These are phyloP conservation scores for Curvularia spicifera DNA, from an alignment of 2,329 filamentous ascomycete genomes.

Conservation along the genomic window DNA sequence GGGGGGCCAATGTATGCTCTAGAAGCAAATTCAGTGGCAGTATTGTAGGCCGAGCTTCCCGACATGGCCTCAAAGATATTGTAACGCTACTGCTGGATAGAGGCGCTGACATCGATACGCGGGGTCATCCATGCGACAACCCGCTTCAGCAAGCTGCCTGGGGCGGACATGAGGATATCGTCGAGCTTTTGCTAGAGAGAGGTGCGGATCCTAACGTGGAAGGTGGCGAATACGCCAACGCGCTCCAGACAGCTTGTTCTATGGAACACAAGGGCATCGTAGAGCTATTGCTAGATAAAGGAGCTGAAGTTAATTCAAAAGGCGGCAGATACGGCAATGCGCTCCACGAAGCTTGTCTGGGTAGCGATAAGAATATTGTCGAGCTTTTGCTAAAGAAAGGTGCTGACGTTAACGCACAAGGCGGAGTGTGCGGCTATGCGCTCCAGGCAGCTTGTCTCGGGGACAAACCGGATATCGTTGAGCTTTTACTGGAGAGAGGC, in stretches of 20 bases:
- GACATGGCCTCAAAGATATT: too few species aligned
- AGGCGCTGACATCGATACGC: too few species aligned
- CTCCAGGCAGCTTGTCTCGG: too few species aligned
- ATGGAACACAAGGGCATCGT: background rate
- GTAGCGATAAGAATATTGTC: background rate
- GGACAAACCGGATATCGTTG: too few species aligned
- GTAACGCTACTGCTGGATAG: too few species aligned
- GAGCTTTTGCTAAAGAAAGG: conserved; percentile 5
- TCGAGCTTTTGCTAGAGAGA: conserved; percentile 5
- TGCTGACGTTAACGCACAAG: background rate
- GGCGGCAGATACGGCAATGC: background rate
- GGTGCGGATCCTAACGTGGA: background rate
- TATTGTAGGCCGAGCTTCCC: too few species aligned
- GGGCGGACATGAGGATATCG: conserved; percentile 3
- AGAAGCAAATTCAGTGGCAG: too few species aligned
- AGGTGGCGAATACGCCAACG: background rate
- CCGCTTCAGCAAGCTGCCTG: too few species aligned
- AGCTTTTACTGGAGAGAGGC: too few species aligned
- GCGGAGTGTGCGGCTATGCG: too few species aligned
- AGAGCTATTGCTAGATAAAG: background rate
- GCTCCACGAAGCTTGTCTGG: background rate
- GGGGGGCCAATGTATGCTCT: too few species aligned
- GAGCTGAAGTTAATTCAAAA: background rate
- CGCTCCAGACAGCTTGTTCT: conserved; percentile 4
- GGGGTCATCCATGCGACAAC: too few species aligned